These are phyloP conservation scores for Bocquillonia castaneifolia DNA, from an alignment of 441 rosid species.

Conservation along the genomic window DNA sequence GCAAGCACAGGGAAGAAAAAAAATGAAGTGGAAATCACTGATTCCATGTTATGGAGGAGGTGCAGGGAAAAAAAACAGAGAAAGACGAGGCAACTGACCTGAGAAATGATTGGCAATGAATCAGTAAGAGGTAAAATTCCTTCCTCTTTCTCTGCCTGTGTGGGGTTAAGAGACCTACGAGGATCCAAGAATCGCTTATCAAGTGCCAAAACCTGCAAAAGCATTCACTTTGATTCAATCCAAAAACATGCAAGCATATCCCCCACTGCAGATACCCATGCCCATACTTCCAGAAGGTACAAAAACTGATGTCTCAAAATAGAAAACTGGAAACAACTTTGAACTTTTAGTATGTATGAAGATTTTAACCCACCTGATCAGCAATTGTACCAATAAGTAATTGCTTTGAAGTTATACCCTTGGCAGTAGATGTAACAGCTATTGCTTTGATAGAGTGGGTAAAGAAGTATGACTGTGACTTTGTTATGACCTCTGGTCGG, in stretches of 20 bases:
- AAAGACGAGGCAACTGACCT: conserved; percentile 43
- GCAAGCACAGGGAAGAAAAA: neutral
- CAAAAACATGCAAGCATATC: neutral
- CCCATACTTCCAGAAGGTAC: conserved; percentile 4
- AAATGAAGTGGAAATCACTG: neutral
- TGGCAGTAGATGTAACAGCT: conserved; percentile 85
- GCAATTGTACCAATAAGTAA: conserved; percentile 94
- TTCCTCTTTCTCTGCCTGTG: conserved; percentile 96
- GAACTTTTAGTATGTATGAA: conserved; percentile 10
- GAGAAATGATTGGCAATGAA: conserved; percentile 87
- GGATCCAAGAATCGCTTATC: conserved; percentile 98
- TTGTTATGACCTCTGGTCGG: conserved; percentile 73
- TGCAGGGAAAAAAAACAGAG: neutral
- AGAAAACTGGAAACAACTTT: neutral
- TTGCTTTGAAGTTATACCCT: conserved; percentile 98
- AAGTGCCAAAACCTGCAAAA: conserved; percentile 78
- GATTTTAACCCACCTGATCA: conserved; percentile 57
- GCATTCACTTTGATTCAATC: conserved; percentile 17
- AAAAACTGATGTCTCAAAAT: neutral
- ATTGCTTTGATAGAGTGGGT: conserved; percentile 83
- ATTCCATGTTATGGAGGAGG: neutral
- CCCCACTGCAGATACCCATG: neutral
- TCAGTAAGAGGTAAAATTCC: conserved; percentile 92
- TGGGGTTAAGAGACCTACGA: conserved; percentile 80
- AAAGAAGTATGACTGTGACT: conserved; percentile 92